Conservation (phyloP, 306 rosid species). For the Inga leiocalycina region DNA sequence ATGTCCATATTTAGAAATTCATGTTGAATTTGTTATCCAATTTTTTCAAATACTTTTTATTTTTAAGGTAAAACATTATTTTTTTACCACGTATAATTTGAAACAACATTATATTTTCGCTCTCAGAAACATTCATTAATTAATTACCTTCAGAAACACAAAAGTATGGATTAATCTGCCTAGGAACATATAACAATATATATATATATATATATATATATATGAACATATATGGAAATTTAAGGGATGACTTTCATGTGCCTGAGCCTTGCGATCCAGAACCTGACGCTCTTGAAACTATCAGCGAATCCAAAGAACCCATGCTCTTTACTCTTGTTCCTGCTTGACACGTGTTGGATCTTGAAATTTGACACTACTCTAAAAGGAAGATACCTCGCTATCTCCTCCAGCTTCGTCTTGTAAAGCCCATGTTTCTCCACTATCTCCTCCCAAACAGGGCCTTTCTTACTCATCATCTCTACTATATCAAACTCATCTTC, state of each 20-base stretch:
- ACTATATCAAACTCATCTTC: slow-evolving; percentile 30
- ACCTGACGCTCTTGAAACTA: slow-evolving; percentile 33
- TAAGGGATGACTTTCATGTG: slow-evolving; percentile 47
- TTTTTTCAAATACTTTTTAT: no score
- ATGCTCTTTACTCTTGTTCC: slow-evolving; percentile 42
- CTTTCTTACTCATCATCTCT: slow-evolving; percentile 44
- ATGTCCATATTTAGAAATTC: no score
- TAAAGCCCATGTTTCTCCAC: slow-evolving; percentile 43
- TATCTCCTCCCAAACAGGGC: slow-evolving; percentile 44
- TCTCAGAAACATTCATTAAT: no score
- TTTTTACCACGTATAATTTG: no score
- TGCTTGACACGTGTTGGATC: slow-evolving; percentile 49
- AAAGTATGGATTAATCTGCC: no score
- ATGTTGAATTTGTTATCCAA: no score
- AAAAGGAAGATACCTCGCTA: background rate
- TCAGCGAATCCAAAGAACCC: slow-evolving; percentile 38
- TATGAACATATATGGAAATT: no score
- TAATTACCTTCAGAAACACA: no score
- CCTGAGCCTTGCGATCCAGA: slow-evolving; percentile 27
- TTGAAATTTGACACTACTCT: slow-evolving; percentile 10
- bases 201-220: no score
- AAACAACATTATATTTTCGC: no score
- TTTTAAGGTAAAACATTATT: no score
- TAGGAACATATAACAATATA: no score
- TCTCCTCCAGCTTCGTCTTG: slow-evolving; percentile 42